Conservation (phyloP, 176 grass and related monocot species). For the Oryza nivara region DNA sequence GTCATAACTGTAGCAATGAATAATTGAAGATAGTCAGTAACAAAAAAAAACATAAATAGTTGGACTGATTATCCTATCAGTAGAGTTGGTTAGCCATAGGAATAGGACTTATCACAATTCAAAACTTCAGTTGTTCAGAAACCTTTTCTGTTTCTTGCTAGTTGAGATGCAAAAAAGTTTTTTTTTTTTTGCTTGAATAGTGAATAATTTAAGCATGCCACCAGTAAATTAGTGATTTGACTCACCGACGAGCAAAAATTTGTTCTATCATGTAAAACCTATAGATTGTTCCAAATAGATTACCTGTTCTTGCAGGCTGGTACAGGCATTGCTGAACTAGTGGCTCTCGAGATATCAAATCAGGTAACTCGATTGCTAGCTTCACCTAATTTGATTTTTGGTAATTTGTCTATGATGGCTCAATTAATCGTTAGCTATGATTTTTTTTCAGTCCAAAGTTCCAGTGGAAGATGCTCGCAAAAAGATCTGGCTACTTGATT, state of each 20-base stretch:
- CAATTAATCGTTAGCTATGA: not conserved
- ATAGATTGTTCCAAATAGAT: not conserved
- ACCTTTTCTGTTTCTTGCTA: not conserved
- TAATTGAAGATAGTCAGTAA: not conserved
- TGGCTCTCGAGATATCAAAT: constrained; percentile 80
- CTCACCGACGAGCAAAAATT: not conserved
- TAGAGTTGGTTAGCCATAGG: not conserved
- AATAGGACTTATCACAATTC: not conserved
- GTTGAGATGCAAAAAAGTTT: not conserved
- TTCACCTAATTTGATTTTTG: not conserved
- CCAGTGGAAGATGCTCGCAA: constrained; percentile 72
- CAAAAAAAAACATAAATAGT: not conserved
- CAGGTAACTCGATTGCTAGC: constrained; percentile 31
- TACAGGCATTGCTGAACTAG: constrained; percentile 92
- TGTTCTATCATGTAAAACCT: not conserved
- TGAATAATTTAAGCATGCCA: not conserved
- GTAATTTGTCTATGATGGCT: constrained; percentile 13
- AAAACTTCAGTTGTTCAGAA: not conserved
- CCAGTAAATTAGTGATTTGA: not conserved
- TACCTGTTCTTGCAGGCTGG: constrained; percentile 75
- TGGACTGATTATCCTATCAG: not conserved
- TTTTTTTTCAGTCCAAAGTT: constrained; percentile 59
- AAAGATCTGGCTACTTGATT: constrained; percentile 97
- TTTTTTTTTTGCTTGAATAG: constrained; percentile 8
- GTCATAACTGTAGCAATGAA: not conserved